Evolutionary conservation across 352 stramenopile genomes (phyloP), one percentile per base, ranked within the genome.

Genomic region (Phytophthora meadii): DNA sequence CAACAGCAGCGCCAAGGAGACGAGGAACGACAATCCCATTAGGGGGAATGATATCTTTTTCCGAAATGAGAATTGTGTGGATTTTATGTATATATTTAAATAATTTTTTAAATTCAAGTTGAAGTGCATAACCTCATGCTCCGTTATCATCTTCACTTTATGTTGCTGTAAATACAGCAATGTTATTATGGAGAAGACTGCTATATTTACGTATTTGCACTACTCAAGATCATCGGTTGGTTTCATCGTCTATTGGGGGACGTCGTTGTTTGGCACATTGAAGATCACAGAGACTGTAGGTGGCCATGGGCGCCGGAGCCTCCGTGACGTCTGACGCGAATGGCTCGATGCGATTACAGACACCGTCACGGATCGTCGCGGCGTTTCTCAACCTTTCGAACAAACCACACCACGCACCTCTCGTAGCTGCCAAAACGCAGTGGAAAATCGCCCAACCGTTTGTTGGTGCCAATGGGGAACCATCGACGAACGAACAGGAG

Each of bases 401-500:
- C 64, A 88, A 89, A 25, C 78, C 82, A 11, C 78, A 92, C 41
- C 82, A 88, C 30, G 84, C 82, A 17, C 84, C 84, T 12, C 71
- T 93, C 0, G 82, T 91, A 9, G 84, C 84, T 0, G 84, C 84
- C 45, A 93, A 93, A 58, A 93, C 84, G 17, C 84, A 93, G 67
- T 93, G 84, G 84, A 79, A 84, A 53, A 90, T 93, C 47, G 64
- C 79, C 1, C 77, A 82, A 14, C 79, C 72, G 7, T 88, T 84
- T 50, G 63, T 71, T 6, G 77, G 76, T 17, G 78, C 66, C 3
- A 68, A 76, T 12, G 58, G 63, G 15, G 81, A 89, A 49, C 56
- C 70, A n/a, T 83, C 76, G 2, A 85, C 77, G 8, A 81, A 86
- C 41, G 85, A 92, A 30, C 78, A 92, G 52, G 87, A 94, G 54